Base-by-base conservation (phyloP, 176 grass and related monocot species). In the Musa acuminata region DNA sequence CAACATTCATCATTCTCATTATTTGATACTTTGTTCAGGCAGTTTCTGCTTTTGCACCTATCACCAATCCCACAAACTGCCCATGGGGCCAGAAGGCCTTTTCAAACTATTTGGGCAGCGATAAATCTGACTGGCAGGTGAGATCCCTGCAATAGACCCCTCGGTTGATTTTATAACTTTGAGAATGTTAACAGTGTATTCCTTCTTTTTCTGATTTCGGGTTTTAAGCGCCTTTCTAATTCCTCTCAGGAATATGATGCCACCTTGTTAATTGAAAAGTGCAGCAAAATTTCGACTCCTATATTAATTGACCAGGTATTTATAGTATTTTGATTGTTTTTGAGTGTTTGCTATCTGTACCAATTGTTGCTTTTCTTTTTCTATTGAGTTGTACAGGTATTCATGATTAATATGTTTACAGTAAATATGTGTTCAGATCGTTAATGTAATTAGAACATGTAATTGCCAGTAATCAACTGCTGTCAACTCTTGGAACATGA, bases 231-330 rank as follows among this genome's bases (percentile, higher is more conserved):
- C 13, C 24, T 60, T 85, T 64, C 13, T 19, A 63, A 23, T 65
- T 80, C 69, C 49, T 62, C 85, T 49, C 78, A 99, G 91, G 91
- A 99, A 74, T 94, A 89, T 21, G 95, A 94, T 52, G 90, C 96
- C 35, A 91, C 96, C 64, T 77, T 62, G 78, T 79, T 99, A 69
- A 64, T 99, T 72, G 85, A 76, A 79, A 89, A 95, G 67, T 83
- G 9, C 84, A 95, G 67, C 52, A 77, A 72, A 19, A 53, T 99
- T 85, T 81, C 86, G 64, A 73, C 82, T 83, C 62, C 91, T 52
- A 95, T 99, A 74, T 79, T 99, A n/a, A 91, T 99, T 79, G 96
- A 99, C 73, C 96, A 99, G 91, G 96, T 99, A 91, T 35, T 60
- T 13, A 24, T 43, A 22, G 51, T 5, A 5, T 72, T 52, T 11